A percentile compares a stretch with the other conserved stretches of the same genome.
Conservation (phyloP, 2,329 filamentous ascomycete species). For the Metarhizium humberi region DNA sequence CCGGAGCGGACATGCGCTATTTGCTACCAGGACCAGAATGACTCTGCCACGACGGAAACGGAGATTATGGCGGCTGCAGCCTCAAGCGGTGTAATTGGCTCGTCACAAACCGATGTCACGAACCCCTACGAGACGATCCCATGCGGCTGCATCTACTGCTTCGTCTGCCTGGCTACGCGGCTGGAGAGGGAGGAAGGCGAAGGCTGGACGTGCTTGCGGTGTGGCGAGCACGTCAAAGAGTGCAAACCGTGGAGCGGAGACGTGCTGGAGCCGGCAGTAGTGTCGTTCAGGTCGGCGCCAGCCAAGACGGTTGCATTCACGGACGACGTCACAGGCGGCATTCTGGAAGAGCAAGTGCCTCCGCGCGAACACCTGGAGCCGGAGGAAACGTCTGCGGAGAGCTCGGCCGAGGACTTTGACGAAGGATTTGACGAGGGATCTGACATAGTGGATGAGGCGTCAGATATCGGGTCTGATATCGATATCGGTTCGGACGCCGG, state of each 20-base stretch:
- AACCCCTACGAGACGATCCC: conserved; percentile 90
- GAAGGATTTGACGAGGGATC: conserved; percentile 7
- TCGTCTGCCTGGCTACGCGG: conserved; percentile 83
- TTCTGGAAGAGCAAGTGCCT: conserved; percentile 18
- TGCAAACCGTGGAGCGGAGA: conserved; percentile 91
- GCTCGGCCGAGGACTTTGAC: conserved; percentile 6
- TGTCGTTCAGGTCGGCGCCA: conserved; percentile 26
- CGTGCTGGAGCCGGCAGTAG: conserved; percentile 55
- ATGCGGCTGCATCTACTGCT: conserved; percentile 92
- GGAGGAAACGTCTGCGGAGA: conserved; percentile 12
- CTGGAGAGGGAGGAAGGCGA: conserved; percentile 90
- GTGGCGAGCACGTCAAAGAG: conserved; percentile 72
- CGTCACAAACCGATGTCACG: conserved; percentile 84
- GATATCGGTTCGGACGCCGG: conserved; percentile 4
- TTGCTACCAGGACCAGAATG: conserved; percentile 90
- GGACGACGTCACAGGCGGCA: conserved; percentile 37
- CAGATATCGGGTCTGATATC: conserved; percentile 4
- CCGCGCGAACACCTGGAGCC: background rate
- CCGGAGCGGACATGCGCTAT: conserved; percentile 94
- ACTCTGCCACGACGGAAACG: conserved; percentile 58
- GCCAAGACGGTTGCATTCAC: conserved; percentile 55
- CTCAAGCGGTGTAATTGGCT: conserved; percentile 73
- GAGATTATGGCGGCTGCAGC: conserved; percentile 65
- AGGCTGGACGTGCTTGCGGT: conserved; percentile 85
- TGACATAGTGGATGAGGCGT: conserved; percentile 5